Evolutionary conservation across 768 basidiomycete genomes (phyloP), one percentile per base, ranked within the genome.

Genomic region (Phlegmacium glaucopus): DNA sequence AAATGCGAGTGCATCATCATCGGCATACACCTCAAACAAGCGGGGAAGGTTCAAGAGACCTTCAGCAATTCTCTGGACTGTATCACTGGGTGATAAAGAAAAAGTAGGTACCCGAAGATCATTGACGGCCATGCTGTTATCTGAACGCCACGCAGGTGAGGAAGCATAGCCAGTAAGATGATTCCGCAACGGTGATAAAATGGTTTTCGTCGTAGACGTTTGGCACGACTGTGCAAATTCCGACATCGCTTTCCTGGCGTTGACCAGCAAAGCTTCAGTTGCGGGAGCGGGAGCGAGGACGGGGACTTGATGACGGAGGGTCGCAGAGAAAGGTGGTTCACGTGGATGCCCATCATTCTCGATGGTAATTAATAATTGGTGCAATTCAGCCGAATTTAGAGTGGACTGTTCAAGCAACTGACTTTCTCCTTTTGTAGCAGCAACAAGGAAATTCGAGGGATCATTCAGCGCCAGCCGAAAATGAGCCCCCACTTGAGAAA

Each of bases 11-110:
- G 91, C 90, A 50, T 94, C 92, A 62, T 97, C 94, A 48, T 87
- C 85, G 6, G 88, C 90, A 59, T 96, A 95, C 13, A 94, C 87
- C 64, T 98, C 94, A 60, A 98, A 96, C 12, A 98, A 71, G 47
- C 94, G 71, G 2, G 95, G 92, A 3, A 99, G 79, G 68, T 95
- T 96, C 27, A 97, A 74, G 28, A 99, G 69, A n/a, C 94, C 93
- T 60, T 98, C 96, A 2, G 90, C 89, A 27, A 97, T 85, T 48
- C 84, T 82, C 50, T 94, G 89, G 51, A 96, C 85, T 4, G 79
- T 83, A 45, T 92, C 90, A 45, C 85, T 95, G 1, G 94, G 94
- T 9, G 90, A 90, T 10, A 97, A 75, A 1, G 94, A 96, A 70
- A 99, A 99, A 6, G 81, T 90, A 2, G 96, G 96, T 6, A 98